phyloP scores from a whole-genome alignment of 1,284 basidiomycete genomes.

The Pterulicium gracile region DNA sequence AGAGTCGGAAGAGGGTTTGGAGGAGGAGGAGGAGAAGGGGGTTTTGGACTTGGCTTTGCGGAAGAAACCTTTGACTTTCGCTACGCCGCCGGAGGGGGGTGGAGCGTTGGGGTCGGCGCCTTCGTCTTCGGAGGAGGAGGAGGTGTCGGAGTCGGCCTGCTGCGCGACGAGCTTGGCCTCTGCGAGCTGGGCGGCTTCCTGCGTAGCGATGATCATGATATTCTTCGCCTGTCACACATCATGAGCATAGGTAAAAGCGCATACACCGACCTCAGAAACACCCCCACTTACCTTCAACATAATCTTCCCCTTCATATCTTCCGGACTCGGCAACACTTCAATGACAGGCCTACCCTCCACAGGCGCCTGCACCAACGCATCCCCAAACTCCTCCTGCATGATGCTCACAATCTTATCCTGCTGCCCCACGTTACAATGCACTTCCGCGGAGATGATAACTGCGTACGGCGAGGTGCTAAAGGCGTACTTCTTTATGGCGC shows the following conservation, averaged over 20 bases:
- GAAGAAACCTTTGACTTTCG: constrained; percentile 15
- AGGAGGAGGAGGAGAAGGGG: constrained; percentile 8
- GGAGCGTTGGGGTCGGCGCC: constrained; percentile 28
- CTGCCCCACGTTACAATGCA: constrained; percentile 78
- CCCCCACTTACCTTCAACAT: constrained; percentile 62
- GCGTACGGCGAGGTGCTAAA: constrained; percentile 93
- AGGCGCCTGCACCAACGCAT: constrained; percentile 57
- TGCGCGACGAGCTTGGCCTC: constrained; percentile 16
- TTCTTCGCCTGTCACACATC: constrained; percentile 45
- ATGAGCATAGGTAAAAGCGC: constrained; percentile 7
- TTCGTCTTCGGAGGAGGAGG: constrained; percentile 28
- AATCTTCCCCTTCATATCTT: constrained; percentile 72
- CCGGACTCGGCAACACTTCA: constrained; percentile 73
- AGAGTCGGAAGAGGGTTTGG: constrained; percentile 8
- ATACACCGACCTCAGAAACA: not conserved
- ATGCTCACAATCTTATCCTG: constrained; percentile 79
- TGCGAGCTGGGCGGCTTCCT: constrained; percentile 19
- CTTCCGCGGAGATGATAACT: constrained; percentile 89
- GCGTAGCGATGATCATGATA: constrained; percentile 31
- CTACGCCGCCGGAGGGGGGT: constrained; percentile 16
- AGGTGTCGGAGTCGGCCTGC: constrained; percentile 32
- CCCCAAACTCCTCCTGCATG: constrained; percentile 73
- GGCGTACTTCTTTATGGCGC: constrained; percentile 85
- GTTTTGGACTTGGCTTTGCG: constrained; percentile 4
- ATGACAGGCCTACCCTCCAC: constrained; percentile 39